Evolutionary conservation across 2,329 filamentous ascomycete genomes (phyloP), one percentile per base, ranked within the genome.

Genomic region (Capronia epimyces): DNA sequence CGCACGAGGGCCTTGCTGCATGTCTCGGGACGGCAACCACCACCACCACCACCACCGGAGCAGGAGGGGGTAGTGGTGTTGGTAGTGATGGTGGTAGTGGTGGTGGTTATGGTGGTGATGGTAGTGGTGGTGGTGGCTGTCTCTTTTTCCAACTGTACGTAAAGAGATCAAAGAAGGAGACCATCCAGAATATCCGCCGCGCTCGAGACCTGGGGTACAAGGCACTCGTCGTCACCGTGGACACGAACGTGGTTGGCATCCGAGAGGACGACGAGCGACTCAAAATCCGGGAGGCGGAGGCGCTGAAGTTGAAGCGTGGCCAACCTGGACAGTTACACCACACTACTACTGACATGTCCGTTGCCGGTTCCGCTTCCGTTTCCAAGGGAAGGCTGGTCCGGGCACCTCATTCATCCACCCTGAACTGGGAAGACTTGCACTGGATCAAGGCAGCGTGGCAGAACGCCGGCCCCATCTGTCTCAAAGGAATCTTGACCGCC

Each of bases 401-500:
- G 0, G 67, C 71, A 3, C 77, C 75, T 56, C 75, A 78, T 18
- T 78, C 80, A 39, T 70, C 73, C 16, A 70, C 71, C 0, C 65
- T 82, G 3, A 70, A 67, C 3, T 80, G 76, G 79, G 68, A 71
- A 3, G 78, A 81, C 58, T n/a, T n/a, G n/a, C n/a, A n/a, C n/a
- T n/a, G n/a, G n/a, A 52, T 57, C 43, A 80, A 9, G 66, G 72
- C 41, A 59, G 68, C 47, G 62, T 34, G 62, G 70, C 69, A 2
- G 64, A 71, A 27, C 66, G 78, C 12, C n/a, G 67, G 79, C 5
- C 77, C 77, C 0, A 69, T 82, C n/a, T 72, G 78, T 29, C 53
- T 81, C 31, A 81, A 82, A 62, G 79, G 79, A 0, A 71, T 81
- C 3, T 78, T 80, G 67, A 74, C 69, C 9, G 76, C 76, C 0